Conservation (phyloP, 2,329 filamentous ascomycete genomes). For the Hysterium pulicare region DNA sequence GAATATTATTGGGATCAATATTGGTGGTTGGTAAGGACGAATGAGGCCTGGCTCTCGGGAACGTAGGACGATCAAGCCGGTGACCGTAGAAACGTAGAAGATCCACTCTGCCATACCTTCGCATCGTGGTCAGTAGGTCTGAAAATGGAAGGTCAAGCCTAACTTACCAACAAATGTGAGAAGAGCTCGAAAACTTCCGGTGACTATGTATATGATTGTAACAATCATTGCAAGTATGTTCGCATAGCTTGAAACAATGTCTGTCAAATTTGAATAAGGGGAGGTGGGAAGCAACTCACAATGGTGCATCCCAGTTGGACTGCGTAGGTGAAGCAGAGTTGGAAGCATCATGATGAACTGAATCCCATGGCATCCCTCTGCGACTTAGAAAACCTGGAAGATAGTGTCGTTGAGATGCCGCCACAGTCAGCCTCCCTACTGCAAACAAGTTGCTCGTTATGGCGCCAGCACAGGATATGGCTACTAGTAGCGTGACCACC, state of each 20-base stretch:
- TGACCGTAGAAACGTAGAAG: background rate
- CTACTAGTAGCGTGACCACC: constrained; percentile 55
- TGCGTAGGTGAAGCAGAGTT: background rate
- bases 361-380: constrained; percentile 18
- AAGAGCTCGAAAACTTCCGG: constrained; percentile 60
- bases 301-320: constrained; percentile 27
- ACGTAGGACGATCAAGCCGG: background rate
- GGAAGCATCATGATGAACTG: background rate
- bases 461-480: constrained; percentile 60
- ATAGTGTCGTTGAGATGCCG: constrained; percentile 43
- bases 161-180: constrained; percentile 47
- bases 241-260: constrained; percentile 18
- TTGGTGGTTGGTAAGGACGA: constrained; percentile 36
- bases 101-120: background rate
- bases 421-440: constrained; percentile 58
- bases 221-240: constrained; percentile 24
- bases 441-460: constrained; percentile 63
- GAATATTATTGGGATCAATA: constrained; percentile 53
- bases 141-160: background rate
- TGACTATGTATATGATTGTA: constrained; percentile 56
- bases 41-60: constrained; percentile 2
- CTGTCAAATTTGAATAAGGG: constrained; percentile 9
- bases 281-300: constrained; percentile 16
- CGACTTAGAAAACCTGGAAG: constrained; percentile 31
- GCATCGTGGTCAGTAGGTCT: background rate